These are phyloP conservation scores for Cokeromyces recurvatus DNA, from an alignment of 371 early-diverging fungal species.

Conservation along the genomic window DNA sequence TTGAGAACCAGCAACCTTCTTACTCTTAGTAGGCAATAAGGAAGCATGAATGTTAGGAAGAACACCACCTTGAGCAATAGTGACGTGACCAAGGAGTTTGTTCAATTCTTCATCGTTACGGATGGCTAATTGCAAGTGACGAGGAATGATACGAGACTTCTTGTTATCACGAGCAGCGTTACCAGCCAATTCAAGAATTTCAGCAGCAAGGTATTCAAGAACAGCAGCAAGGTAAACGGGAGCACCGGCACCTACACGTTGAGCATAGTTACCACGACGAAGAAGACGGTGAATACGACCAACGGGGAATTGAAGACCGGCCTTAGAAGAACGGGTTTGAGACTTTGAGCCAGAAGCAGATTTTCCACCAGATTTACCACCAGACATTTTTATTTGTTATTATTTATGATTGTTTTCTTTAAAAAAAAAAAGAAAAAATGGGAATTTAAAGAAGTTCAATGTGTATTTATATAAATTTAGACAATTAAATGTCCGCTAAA, in stretches of 20 bases:
- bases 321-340: conserved; percentile 73
- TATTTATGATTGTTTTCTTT: too few relatives aligned
- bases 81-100: conserved; percentile 85
- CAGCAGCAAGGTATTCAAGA: conserved; percentile 91
- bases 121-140: conserved; percentile 86
- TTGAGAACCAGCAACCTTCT: conserved; percentile 53
- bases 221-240: conserved; percentile 93
- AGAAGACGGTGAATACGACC: conserved; percentile 96
- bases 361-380: conserved; percentile 47
- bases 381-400: conserved; percentile 30
- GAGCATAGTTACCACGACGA: conserved; percentile 91
- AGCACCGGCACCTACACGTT: conserved; percentile 88
- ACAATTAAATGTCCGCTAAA: too few relatives aligned
- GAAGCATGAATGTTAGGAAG: conserved; percentile 77
- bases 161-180: conserved; percentile 94
- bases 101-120: conserved; percentile 94
- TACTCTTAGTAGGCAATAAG: conserved; percentile 62
- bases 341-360: conserved; percentile 53
- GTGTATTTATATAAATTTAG: conserved; percentile 13
- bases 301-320: conserved; percentile 94
- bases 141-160: conserved; percentile 89
- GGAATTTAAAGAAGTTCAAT: conserved; percentile 1
- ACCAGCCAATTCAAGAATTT: conserved; percentile 92
- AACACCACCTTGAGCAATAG: conserved; percentile 82
- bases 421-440: conserved; percentile 14